These are phyloP conservation scores for Aurifilum marmelostoma DNA, from an alignment of 2,329 filamentous ascomycete genomes.

Conservation along the genomic window DNA sequence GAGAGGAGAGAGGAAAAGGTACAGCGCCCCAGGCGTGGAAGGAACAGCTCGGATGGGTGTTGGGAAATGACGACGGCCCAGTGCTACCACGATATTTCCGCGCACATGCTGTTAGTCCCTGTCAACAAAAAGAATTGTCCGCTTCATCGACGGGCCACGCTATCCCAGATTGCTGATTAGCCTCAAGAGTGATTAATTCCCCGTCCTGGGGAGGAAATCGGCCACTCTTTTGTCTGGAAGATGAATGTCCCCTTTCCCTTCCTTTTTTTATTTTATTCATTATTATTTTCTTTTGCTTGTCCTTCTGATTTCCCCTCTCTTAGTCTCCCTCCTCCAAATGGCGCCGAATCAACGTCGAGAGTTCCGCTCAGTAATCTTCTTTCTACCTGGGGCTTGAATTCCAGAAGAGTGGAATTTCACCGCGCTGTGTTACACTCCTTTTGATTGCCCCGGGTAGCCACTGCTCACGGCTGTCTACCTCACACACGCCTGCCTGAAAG, in stretches of 20 bases:
- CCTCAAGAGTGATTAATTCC: not conserved
- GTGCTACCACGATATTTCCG: slow-evolving; percentile 18
- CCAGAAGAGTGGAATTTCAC: not conserved
- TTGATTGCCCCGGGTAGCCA: not conserved
- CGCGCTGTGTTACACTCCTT: not conserved
- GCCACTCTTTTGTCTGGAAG: not conserved
- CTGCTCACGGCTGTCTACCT: too few relatives aligned
- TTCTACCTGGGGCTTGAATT: too few relatives aligned
- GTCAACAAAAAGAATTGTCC: slow-evolving; percentile 6
- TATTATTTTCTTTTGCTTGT: not conserved
- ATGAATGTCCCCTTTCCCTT: not conserved
- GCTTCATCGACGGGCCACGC: not conserved
- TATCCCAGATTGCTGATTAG: not conserved
- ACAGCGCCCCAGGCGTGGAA: not conserved
- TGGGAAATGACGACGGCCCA: slow-evolving; percentile 15
- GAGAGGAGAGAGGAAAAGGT: not conserved
- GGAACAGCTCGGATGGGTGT: slow-evolving; percentile 1
- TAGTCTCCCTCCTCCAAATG: not conserved
- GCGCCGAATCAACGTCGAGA: not conserved
- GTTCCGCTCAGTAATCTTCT: not conserved
- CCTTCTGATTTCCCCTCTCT: not conserved
- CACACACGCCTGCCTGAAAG: not conserved
- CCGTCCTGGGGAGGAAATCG: not conserved
- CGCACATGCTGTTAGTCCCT: not conserved
- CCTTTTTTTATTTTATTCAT: not conserved